Base-by-base conservation (phyloP, 345 rosid species). In the Salix exigua region DNA sequence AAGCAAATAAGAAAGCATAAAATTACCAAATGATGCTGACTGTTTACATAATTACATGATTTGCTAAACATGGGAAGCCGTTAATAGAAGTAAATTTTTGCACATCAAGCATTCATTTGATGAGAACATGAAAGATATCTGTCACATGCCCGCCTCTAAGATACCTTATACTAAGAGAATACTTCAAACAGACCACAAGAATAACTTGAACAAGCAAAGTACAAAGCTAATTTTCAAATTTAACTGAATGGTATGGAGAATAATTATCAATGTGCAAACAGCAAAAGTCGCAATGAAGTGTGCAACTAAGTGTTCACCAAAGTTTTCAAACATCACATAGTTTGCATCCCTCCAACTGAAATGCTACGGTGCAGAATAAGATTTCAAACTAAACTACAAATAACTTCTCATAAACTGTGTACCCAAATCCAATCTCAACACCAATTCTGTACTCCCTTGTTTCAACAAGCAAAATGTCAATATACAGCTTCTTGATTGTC, bases 1-100 rank as follows among this genome's bases (percentile, higher is more conserved):
- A 50, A 72, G 64, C 53, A 68, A 68, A 53, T 75, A 71, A 77
- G 9, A 26, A 66, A 23, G 28, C 48, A 51, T n/a, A 58, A 58
- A 58, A 9, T n/a, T 58, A 46, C 28, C 63, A 58, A 58, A 58
- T 23, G 63, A 58, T 23, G 63, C 28, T n/a, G 25, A 10, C 63
- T 10, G 28, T 25, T 58, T 58, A 58, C 12, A 58, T 10, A 58
- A 40, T 9, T 40, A 9, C 14, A 9, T 7, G 62, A 58, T 58
- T 58, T 58, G 62, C 62, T 58, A 58, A 23, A 10, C 23, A 1
- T 58, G 28, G 63, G 14, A 58, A n/a, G 28, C 28, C 23, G 4
- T 23, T n/a, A 58, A 12, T 12, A 58, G 11, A 25, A 58, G 63
- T 58, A 58, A n/a, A 23, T 10, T 58, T 23, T 11, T 23, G 26